phyloP scores from a whole-genome alignment of 164 flowering plant species.

The Brasenia schreberi region DNA sequence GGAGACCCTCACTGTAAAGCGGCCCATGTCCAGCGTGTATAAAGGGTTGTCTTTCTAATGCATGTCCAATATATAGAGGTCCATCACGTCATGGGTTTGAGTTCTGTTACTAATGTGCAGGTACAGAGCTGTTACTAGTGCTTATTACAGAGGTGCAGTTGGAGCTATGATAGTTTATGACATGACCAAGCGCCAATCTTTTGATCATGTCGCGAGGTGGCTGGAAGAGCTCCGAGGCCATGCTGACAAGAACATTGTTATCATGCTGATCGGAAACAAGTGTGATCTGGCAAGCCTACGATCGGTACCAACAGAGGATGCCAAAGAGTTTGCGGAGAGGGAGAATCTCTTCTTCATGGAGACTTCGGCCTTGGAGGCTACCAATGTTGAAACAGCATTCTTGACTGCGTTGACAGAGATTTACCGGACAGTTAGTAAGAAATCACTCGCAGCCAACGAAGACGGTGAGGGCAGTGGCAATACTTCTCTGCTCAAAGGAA shows the following conservation, averaged over 20 bases:
- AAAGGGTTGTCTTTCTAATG: too few species aligned
- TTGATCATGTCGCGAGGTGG: constrained; percentile 68
- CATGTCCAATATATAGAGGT: too few species aligned
- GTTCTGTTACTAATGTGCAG: constrained; percentile 12
- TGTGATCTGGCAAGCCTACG: constrained; percentile 46
- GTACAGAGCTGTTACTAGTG: constrained; percentile 80
- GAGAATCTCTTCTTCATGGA: constrained; percentile 68
- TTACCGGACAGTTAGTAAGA: constrained; percentile 44
- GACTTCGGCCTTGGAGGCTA: constrained; percentile 57
- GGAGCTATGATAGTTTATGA: constrained; percentile 76
- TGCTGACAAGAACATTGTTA: constrained; percentile 9
- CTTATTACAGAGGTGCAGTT: constrained; percentile 68
- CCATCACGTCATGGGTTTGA: too few species aligned
- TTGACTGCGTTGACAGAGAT: constrained; percentile 41
- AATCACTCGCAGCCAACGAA: constrained; percentile 30
- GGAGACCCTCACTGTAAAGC: too few species aligned
- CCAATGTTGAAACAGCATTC: constrained; percentile 59
- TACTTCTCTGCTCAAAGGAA: constrained; percentile 40
- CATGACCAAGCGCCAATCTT: constrained; percentile 65
- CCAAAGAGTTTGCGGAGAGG: constrained; percentile 46
- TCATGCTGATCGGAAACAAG: constrained; percentile 10
- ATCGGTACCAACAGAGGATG: constrained; percentile 21
- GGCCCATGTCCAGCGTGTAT: too few species aligned
- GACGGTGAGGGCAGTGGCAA: constrained; percentile 18
- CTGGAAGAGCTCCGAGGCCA: constrained; percentile 67